Evolutionary conservation across 768 basidiomycete genomes (phyloP).

Genomic region (Termitomyces sp.): DNA sequence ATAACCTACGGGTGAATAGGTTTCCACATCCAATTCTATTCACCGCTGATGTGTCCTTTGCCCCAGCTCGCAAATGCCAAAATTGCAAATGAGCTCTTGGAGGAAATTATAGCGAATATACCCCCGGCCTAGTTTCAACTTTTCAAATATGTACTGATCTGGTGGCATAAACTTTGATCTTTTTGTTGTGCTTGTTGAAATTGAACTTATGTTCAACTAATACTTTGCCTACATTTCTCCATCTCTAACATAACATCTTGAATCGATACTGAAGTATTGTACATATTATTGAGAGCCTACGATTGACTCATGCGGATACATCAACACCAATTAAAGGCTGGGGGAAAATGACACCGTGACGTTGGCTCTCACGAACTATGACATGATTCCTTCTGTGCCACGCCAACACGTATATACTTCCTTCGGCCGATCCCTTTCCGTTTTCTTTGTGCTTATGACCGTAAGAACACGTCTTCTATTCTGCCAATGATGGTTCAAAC

Average conservation of each 20-base stretch:
- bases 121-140: slow-evolving; percentile 23
- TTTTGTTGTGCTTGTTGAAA: not conserved
- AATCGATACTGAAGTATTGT: slow-evolving; percentile 4
- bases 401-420: slow-evolving; percentile 7
- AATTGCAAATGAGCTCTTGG: slow-evolving; percentile 63
- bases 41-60: slow-evolving; percentile 4
- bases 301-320: not conserved
- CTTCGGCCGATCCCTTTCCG: not conserved
- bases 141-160: not conserved
- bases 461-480: slow-evolving; percentile 2
- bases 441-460: slow-evolving; percentile 10
- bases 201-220: slow-evolving; percentile 11
- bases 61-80: slow-evolving; percentile 60
- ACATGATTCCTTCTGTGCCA: not conserved
- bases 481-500: not conserved
- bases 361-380: slow-evolving; percentile 14
- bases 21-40: not conserved
- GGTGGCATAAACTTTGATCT: not conserved
- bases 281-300: slow-evolving; percentile 1
- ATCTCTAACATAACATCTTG: not conserved
- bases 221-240: slow-evolving; percentile 4
- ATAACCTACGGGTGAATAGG: slow-evolving; percentile 63
- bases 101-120: slow-evolving; percentile 46
- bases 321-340: not conserved
- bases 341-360: slow-evolving; percentile 1